Evolutionary conservation across 2,329 filamentous ascomycete species (phyloP), one percentile per base, ranked within the genome.

Genomic region (Byssochlamys sp.): DNA sequence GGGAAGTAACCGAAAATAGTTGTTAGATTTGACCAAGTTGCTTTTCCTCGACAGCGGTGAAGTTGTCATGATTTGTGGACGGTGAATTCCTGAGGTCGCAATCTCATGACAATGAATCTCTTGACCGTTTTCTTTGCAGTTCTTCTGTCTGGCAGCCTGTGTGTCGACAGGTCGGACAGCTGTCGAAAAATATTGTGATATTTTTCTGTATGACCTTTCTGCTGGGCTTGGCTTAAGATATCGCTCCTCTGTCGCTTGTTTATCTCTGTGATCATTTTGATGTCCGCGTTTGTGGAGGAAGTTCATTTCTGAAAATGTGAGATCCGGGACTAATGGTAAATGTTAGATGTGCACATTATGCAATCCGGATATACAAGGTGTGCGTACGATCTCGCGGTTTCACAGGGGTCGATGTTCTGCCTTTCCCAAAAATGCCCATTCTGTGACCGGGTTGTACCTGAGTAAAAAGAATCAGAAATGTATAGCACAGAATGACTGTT

Each of bases 391-490:
- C 57, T 27, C 57, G 58, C 28, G 61, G 56, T n/a, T 61, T 67
- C 4, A 69, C 54, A 1, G 69, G 66, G 3, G 66, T 67, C 19
- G 72, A 75, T 10, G 69, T 62, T 50, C 66, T 72, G 1, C 71
- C 72, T 52, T 67, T 74, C 14, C 61, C 65, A 61, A 75, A 75
- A 12, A 75, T 67, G 1, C 72, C 73, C 39, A 67, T 6, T 4
- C 61, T 64, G 6, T 54, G 35, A 7, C 58, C 57, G 14, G 56
- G 57, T 26, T 57, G 62, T n/a, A 73, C 58, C 71, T 73, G 49
- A 27, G 19, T 19, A 2, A 12, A 29, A 53, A 3, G 26, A 3
- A 35, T 19, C 26, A 10, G 2, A 28, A 9, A 28, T 12, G 28
- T 51, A 26, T 12, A 55, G 4, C 2, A 35, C 54, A 29, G 50